Evolutionary conservation across 1,139 yeast genomes (phyloP).

Genomic region (Zygotorulaspora mrakii): DNA sequence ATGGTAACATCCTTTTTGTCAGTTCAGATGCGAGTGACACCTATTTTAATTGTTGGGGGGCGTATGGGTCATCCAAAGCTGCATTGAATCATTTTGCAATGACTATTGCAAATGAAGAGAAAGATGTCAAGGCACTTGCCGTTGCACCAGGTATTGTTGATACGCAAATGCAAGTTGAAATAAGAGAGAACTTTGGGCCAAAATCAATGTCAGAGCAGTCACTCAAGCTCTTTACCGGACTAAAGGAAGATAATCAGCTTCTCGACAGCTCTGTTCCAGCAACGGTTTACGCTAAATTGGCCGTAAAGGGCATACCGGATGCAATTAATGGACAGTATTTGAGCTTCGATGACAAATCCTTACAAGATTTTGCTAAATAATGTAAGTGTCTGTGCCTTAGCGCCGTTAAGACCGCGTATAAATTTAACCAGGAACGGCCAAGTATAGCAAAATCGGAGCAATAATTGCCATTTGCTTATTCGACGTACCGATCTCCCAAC

Average conservation of each 20-base stretch:
- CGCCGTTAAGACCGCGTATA: too few species aligned
- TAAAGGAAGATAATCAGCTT: constrained; percentile 53
- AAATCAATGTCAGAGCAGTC: constrained; percentile 54
- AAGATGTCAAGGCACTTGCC: constrained; percentile 54
- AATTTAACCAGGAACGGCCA: too few species aligned
- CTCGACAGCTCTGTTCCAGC: constrained; percentile 71
- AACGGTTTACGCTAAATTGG: constrained; percentile 59
- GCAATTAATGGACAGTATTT: constrained; percentile 61
- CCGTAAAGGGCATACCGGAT: constrained; percentile 51
- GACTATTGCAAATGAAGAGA: constrained; percentile 66
- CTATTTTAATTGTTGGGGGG: constrained; percentile 65
- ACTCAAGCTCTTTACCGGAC: constrained; percentile 54
- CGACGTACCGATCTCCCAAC: too few species aligned
- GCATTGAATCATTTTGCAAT: constrained; percentile 73
- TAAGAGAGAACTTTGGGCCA: constrained; percentile 59
- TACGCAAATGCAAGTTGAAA: constrained; percentile 77
- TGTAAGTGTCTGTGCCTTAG: too few species aligned
- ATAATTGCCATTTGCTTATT: too few species aligned
- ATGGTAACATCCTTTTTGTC: constrained; percentile 58
- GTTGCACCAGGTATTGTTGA: constrained; percentile 94
- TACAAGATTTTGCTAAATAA: too few species aligned
- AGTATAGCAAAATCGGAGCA: too few species aligned
- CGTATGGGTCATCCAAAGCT: constrained; percentile 87
- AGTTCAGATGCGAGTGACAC: constrained; percentile 70
- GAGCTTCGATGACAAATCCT: constrained; percentile 56